A percentile compares a stretch with the other conserved stretches of the same genome.
These are phyloP conservation scores for Austropuccinia psidii DNA, from an alignment of 1,284 basidiomycete species.

Conservation along the genomic window DNA sequence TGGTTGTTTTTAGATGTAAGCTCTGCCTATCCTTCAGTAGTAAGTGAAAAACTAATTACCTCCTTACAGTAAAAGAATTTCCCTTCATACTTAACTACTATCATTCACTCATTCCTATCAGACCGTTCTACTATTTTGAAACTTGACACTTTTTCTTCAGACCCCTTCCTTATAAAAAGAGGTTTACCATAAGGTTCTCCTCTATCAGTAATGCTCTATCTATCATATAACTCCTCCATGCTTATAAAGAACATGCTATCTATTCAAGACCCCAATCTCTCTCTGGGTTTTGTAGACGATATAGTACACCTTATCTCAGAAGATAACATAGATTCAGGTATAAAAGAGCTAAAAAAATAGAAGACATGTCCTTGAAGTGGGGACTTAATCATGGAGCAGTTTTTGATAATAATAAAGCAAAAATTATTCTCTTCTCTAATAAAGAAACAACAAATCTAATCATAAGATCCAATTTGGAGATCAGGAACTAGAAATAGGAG, in stretches of 20 bases:
- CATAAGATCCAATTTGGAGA: not conserved
- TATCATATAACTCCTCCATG: constrained; percentile 12
- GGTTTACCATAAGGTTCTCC: constrained; percentile 17
- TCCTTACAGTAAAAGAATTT: not conserved
- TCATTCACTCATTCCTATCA: not conserved
- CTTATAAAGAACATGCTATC: not conserved
- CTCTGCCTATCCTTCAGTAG: constrained; percentile 12
- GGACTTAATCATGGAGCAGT: not conserved
- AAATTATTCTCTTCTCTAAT: not conserved
- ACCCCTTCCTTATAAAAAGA: not conserved
- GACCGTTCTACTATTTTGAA: not conserved
- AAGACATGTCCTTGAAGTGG: not conserved
- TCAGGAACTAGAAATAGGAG: not conserved
- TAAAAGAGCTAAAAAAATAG: not conserved
- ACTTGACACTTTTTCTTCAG: not conserved
- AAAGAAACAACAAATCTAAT: not conserved
- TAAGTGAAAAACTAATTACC: not conserved
- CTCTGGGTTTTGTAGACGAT: constrained; percentile 20
- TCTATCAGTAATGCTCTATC: not conserved
- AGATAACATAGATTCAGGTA: not conserved
- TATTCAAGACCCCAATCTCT: not conserved
- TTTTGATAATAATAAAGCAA: constrained; percentile 14
- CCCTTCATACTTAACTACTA: not conserved
- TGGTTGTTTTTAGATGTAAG: constrained; percentile 12
- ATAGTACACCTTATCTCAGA: constrained; percentile 1